These are phyloP conservation scores for Pichia occidentalis DNA, from an alignment of 805 yeast genomes.

Conservation along the genomic window DNA sequence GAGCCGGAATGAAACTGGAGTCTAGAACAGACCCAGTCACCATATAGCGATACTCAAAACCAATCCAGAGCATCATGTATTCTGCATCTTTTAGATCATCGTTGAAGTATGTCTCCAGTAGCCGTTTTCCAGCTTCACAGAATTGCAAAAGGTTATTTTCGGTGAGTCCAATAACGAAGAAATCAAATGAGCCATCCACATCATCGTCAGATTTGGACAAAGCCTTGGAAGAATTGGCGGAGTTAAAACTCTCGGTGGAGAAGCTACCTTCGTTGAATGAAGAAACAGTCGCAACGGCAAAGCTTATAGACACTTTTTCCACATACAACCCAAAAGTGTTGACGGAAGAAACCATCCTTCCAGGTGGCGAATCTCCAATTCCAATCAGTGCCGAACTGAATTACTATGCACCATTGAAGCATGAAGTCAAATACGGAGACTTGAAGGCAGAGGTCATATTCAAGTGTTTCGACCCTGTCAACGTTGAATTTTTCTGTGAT, in stretches of 20 bases:
- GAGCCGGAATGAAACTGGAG: too few species aligned
- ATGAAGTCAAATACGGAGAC: slow-evolving; percentile 62
- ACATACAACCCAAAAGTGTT: slow-evolving; percentile 33
- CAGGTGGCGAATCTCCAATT: slow-evolving; percentile 45
- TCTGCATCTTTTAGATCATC: too few species aligned
- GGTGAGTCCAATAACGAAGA: slow-evolving; percentile 2
- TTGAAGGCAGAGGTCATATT: slow-evolving; percentile 72
- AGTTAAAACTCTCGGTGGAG: slow-evolving; percentile 17
- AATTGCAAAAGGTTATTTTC: too few species aligned
- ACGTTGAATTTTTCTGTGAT: slow-evolving; percentile 70
- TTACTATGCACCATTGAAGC: slow-evolving; percentile 72
- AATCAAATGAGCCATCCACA: too few species aligned
- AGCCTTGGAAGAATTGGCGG: slow-evolving; percentile 25
- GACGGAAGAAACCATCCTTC: slow-evolving; percentile 30
- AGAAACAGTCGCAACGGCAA: slow-evolving; percentile 17
- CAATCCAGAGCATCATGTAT: too few species aligned
- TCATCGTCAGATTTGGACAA: slow-evolving; percentile 21
- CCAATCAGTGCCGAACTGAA: slow-evolving; percentile 84
- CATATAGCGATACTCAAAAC: too few species aligned
- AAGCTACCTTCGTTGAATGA: slow-evolving; percentile 15
- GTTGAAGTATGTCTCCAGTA: too few species aligned
- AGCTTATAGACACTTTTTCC: slow-evolving; percentile 23
- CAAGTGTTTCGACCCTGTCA: slow-evolving; percentile 63
- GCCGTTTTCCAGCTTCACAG: neutral
- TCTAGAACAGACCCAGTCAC: too few species aligned